A percentile compares a stretch with the other conserved stretches of the same genome.
Evolutionary conservation across 257 asterid genomes (phyloP).

Genomic region (Salvia miltiorrhiza): DNA sequence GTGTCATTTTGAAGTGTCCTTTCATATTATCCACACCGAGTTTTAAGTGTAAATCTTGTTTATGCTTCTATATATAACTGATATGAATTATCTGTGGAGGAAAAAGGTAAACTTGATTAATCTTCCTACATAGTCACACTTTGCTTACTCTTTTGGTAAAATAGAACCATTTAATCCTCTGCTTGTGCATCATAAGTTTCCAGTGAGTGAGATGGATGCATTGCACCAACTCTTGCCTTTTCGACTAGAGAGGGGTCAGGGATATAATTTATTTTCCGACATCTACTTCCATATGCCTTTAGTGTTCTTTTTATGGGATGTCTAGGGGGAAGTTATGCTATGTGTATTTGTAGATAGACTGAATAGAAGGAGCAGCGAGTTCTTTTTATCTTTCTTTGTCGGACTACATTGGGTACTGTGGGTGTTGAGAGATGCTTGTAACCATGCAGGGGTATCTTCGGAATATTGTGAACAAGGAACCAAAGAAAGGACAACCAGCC

Average conservation of each 20-base stretch:
- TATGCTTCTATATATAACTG: constrained; percentile 3
- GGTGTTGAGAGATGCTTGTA: constrained; percentile 23
- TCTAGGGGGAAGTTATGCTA: not conserved
- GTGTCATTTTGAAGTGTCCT: constrained; percentile 14
- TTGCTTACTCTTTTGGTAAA: constrained; percentile 10
- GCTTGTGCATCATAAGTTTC: not conserved
- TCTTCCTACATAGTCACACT: not conserved
- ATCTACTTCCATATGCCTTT: not conserved
- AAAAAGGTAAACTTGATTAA: not conserved
- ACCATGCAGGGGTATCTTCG: constrained; percentile 58
- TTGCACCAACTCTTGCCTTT: not conserved
- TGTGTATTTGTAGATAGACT: not conserved
- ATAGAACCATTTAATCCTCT: constrained; percentile 1
- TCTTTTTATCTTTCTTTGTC: not conserved
- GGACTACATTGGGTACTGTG: not conserved
- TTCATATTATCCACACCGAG: not conserved
- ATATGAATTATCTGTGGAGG: not conserved
- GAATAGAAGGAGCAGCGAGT: not conserved
- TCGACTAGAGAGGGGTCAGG: not conserved
- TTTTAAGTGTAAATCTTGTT: constrained; percentile 8
- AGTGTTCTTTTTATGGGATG: not conserved
- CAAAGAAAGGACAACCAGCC: constrained; percentile 47
- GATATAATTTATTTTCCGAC: not conserved
- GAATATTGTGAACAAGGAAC: constrained; percentile 52
- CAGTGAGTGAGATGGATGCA: not conserved